Evolutionary conservation across 257 asterid genomes (phyloP), one percentile per base, ranked within the genome.

Genomic region (Nicotiana noctiflora): DNA sequence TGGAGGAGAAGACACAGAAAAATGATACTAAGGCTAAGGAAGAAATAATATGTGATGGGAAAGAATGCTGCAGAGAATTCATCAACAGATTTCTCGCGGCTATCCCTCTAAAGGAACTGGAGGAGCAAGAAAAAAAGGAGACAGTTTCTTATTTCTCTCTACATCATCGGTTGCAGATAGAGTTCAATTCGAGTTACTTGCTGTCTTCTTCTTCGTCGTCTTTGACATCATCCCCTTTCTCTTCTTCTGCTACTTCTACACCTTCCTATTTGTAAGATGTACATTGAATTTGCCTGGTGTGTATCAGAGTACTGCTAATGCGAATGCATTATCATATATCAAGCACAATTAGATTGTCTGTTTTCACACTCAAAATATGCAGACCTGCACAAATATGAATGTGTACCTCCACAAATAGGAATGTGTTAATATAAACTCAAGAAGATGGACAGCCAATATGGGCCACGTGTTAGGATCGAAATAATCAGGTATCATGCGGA

Each of bases 81-180:
- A 90, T 91, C 18, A 90, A 85, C 49, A 86, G 96, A 82, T 93
- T 93, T 78, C 87, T 91, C 4, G 94, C 92, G 0, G 92, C 93
- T 9, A 89, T 91, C 86, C 91, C 93, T 40, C 79, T 91, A 51
- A 82, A 76, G 74, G 97, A 93, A 81, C 89, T 87, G 7, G 89
- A 88, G 81, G 92, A 87, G 46, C 92, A 88, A 51, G 96, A 93
- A 90, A 81, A 84, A 56, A 87, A 87, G 82, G 84, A 83, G 55
- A 62, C 81, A 8, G 89, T 89, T 82, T 89, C 93, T 25, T 88
- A 87, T 82, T 86, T 83, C 59, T 85, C 90, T 7, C 86, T 91
- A 75, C 94, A 90, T 79, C 92, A 86, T 6, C 81, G 91, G 44
- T 81, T 92, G 89, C 96, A 92, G 86, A 92, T 92, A 80, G 97